Evolutionary conservation across 2,329 filamentous ascomycete genomes (phyloP).

Genomic region (Calonectria pseudoreteaudii): DNA sequence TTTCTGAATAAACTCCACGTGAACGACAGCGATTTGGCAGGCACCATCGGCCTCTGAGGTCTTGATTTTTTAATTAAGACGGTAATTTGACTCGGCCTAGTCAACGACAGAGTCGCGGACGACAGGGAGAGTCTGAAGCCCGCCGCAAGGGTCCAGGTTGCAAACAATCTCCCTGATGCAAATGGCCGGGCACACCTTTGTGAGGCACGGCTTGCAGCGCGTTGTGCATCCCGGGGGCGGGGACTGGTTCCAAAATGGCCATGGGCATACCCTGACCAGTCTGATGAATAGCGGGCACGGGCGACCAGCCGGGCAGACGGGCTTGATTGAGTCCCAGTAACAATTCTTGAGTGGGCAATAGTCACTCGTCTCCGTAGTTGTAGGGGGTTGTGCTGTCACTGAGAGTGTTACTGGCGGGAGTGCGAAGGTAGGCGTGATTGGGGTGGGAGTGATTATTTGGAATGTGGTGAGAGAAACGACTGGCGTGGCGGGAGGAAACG

Average conservation of each 20-base stretch:
- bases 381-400: not conserved
- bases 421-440: not conserved
- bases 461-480: not conserved
- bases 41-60: not conserved
- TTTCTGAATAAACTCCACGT: not conserved
- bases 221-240: not conserved
- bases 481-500: not conserved
- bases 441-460: not conserved
- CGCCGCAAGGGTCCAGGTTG: not conserved
- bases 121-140: too few relatives aligned
- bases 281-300: not conserved
- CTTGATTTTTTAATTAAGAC: not conserved
- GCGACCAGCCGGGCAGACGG: not conserved
- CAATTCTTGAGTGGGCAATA: not conserved
- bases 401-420: not conserved
- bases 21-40: not conserved
- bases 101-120: too few relatives aligned
- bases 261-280: not conserved
- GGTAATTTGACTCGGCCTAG: not conserved
- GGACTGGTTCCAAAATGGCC: not conserved
- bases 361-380: not conserved
- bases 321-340: not conserved
- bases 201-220: not conserved
- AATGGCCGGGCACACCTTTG: not conserved
- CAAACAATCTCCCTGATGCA: not conserved